phyloP scores from a whole-genome alignment of 768 basidiomycete genomes.

The Russula ochroleuca region DNA sequence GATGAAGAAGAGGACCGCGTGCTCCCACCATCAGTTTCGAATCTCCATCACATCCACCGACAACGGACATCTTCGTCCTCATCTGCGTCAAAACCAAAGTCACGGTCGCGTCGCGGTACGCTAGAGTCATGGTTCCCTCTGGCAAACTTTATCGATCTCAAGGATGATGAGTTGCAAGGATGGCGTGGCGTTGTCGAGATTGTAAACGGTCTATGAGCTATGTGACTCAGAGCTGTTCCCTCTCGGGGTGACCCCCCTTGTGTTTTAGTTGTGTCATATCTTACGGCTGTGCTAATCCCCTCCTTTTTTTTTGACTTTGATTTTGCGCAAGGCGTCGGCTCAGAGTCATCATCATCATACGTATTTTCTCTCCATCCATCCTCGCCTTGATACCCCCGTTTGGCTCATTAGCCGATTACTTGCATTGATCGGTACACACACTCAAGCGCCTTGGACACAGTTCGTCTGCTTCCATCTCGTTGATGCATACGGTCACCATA shows the following conservation, averaged over 20 bases:
- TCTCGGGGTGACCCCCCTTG: not conserved
- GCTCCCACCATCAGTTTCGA: not conserved
- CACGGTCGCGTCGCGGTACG: conserved; percentile 41
- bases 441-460: not conserved
- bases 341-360: too few relatives aligned
- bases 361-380: too few relatives aligned
- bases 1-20: conserved; percentile 26
- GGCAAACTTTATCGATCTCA: conserved; percentile 62
- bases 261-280: not conserved
- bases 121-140: conserved; percentile 52
- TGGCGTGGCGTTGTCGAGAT: conserved; percentile 68
- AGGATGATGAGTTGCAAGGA: conserved; percentile 43
- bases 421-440: not conserved
- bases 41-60: not conserved
- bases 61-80: conserved; percentile 21
- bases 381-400: conserved; percentile 7
- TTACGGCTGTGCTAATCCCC: conserved; percentile 7
- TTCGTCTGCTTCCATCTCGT: conserved; percentile 10
- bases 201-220: conserved; percentile 20
- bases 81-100: conserved; percentile 25
- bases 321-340: not conserved
- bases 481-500: too few relatives aligned
- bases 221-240: not conserved
- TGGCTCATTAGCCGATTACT: not conserved
- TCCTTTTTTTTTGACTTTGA: not conserved